Conservation (phyloP, 192 early-diverging fungal genomes). For the Chytriomyces sp. region DNA sequence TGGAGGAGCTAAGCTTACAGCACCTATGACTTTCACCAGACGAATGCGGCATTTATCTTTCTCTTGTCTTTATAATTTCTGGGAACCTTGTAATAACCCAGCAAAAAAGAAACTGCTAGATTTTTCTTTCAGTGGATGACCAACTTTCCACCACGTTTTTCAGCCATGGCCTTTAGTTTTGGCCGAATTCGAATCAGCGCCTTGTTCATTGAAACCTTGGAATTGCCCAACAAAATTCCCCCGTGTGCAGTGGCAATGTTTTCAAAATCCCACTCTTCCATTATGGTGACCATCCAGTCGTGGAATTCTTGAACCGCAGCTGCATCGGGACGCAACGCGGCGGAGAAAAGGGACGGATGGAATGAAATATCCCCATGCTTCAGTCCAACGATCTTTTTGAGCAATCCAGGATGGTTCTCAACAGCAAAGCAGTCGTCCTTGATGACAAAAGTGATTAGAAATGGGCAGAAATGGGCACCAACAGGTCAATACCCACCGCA, state of each 20-base stretch:
- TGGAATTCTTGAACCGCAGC: slow-evolving; percentile 25
- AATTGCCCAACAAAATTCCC: slow-evolving; percentile 21
- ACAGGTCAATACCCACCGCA: too few relatives aligned
- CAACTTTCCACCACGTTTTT: neutral
- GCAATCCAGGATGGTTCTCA: slow-evolving; percentile 3
- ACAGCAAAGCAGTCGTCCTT: slow-evolving; percentile 25
- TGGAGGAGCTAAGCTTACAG: too few relatives aligned
- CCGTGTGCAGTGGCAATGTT: slow-evolving; percentile 27
- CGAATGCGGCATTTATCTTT: too few relatives aligned
- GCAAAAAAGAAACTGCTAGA: too few relatives aligned
- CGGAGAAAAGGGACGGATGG: slow-evolving; percentile 9
- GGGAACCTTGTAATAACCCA: too few relatives aligned
- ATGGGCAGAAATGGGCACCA: neutral
- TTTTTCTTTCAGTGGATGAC: neutral
- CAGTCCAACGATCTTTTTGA: neutral
- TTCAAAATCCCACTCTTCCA: slow-evolving; percentile 34
- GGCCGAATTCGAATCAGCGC: neutral
- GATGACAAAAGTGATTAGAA: neutral
- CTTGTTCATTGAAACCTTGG: slow-evolving; percentile 2
- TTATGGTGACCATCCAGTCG: slow-evolving; percentile 14
- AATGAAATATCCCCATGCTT: slow-evolving; percentile 25
- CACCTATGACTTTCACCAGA: too few relatives aligned
- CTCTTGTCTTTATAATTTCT: too few relatives aligned
- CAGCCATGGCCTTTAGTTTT: neutral
- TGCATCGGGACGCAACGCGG: neutral